Conservation (phyloP, 2,329 filamentous ascomycete species). For the Fusarium sp. region DNA sequence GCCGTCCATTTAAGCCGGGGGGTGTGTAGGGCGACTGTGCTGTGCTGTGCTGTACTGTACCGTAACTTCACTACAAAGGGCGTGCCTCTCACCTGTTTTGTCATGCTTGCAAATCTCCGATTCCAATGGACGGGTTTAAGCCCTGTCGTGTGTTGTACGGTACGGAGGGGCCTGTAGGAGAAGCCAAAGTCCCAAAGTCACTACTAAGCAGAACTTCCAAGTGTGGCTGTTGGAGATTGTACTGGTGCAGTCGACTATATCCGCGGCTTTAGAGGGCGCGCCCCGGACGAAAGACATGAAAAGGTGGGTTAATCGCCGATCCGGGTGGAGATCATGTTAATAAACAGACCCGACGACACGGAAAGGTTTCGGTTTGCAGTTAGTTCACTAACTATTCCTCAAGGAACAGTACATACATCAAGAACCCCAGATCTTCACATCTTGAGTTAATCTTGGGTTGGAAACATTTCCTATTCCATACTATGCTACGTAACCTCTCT, state of each 20-base stretch:
- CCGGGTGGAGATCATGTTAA: slow-evolving; percentile 25
- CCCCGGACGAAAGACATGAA: slow-evolving; percentile 29
- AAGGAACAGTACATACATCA: background rate
- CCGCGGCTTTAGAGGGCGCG: slow-evolving; percentile 34
- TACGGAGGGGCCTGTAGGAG: background rate
- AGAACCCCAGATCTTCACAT: slow-evolving; percentile 3
- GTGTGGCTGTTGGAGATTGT: slow-evolving; percentile 1
- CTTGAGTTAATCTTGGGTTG: background rate
- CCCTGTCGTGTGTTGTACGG: background rate
- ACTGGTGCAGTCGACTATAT: slow-evolving; percentile 13
- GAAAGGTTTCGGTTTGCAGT: slow-evolving; percentile 18
- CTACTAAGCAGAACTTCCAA: slow-evolving; percentile 9
- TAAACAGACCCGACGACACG: slow-evolving; percentile 22
- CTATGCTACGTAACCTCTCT: background rate
- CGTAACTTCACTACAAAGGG: slow-evolving; percentile 23
- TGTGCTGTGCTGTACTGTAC: background rate
- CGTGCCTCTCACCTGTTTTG: slow-evolving; percentile 31
- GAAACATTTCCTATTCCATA: background rate
- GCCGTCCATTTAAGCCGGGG: slow-evolving; percentile 19
- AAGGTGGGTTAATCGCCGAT: slow-evolving; percentile 39
- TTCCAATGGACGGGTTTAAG: slow-evolving; percentile 1
- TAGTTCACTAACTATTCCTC: slow-evolving; percentile 5
- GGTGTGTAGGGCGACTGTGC: slow-evolving; percentile 11
- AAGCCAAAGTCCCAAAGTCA: slow-evolving; percentile 5
- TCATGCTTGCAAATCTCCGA: slow-evolving; percentile 46